Evolutionary conservation across 345 rosid genomes (phyloP).

Genomic region (Trapa bicornis): DNA sequence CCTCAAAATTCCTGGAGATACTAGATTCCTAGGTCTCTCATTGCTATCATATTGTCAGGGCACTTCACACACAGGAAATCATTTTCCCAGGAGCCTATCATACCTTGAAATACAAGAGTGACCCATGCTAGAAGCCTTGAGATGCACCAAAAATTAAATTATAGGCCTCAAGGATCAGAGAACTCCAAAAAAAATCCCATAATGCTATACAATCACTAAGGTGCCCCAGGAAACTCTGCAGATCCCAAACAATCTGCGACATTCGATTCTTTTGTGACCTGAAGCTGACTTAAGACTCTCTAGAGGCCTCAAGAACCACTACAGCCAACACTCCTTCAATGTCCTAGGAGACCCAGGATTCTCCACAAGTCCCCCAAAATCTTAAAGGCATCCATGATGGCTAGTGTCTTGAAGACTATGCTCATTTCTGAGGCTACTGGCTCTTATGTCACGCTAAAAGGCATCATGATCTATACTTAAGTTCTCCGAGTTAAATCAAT

Average conservation of each 20-base stretch:
- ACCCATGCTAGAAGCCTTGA: neutral
- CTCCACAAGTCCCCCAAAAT: neutral
- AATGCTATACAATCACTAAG: neutral
- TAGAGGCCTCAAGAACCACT: neutral
- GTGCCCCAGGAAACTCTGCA: neutral
- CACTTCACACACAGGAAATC: neutral
- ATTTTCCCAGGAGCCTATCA: neutral
- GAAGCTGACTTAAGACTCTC: neutral
- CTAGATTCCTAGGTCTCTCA: neutral
- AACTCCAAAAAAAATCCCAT: neutral
- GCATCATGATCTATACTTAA: slow-evolving; percentile 1
- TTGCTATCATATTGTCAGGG: neutral
- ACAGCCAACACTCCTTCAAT: neutral
- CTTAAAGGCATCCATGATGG: neutral
- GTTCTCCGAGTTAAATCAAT: neutral
- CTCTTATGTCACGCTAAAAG: neutral
- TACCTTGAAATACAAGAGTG: neutral
- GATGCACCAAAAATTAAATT: neutral
- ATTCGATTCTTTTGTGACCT: neutral
- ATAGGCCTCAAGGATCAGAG: neutral
- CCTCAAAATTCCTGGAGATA: neutral
- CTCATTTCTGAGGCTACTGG: neutral
- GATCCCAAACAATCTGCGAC: neutral
- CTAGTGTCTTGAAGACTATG: neutral
- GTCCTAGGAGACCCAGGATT: neutral